phyloP scores from a whole-genome alignment of 805 yeast species.

The Yarrowia bubula region DNA sequence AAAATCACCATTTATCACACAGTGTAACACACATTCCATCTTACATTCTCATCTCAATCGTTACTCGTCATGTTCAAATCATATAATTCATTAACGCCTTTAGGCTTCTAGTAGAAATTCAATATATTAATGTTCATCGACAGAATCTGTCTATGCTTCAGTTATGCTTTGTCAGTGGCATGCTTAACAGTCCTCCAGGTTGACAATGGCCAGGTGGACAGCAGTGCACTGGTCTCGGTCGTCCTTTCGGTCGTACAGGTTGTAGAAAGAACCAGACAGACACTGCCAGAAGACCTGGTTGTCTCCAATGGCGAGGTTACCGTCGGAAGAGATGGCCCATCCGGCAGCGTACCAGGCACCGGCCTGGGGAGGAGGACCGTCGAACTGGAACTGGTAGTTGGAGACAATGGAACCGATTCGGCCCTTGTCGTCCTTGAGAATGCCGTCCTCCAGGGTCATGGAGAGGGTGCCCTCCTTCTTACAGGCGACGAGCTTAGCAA shows the following conservation, averaged over 20 bases:
- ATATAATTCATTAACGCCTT: no score
- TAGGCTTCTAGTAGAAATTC: background rate
- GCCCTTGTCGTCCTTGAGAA: constrained; percentile 13
- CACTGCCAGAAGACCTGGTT: constrained; percentile 28
- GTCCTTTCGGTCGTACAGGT: constrained; percentile 25
- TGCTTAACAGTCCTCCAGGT: constrained; percentile 16
- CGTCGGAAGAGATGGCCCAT: constrained; percentile 29
- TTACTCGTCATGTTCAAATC: no score
- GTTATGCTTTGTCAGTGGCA: no score
- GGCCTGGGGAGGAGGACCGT: constrained; percentile 31
- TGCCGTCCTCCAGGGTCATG: constrained; percentile 19
- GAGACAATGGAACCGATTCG: constrained; percentile 21
- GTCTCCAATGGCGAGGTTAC: constrained; percentile 31
- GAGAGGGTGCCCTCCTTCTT: constrained; percentile 17
- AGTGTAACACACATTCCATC: no score
- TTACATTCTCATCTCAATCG: no score
- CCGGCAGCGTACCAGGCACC: constrained; percentile 31
- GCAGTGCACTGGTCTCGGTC: constrained; percentile 21
- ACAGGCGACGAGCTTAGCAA: constrained; percentile 20
- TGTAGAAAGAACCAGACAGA: constrained; percentile 23
- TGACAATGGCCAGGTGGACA: constrained; percentile 22
- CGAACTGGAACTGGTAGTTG: constrained; percentile 29
- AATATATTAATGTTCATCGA: constrained; percentile 13
- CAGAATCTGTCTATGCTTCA: no score
- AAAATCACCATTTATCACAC: no score